Percentiles rank a stretch among this genome's conserved stretches.
Conservation (phyloP, 1,284 basidiomycete species). For the Amanita bisporigera region DNA sequence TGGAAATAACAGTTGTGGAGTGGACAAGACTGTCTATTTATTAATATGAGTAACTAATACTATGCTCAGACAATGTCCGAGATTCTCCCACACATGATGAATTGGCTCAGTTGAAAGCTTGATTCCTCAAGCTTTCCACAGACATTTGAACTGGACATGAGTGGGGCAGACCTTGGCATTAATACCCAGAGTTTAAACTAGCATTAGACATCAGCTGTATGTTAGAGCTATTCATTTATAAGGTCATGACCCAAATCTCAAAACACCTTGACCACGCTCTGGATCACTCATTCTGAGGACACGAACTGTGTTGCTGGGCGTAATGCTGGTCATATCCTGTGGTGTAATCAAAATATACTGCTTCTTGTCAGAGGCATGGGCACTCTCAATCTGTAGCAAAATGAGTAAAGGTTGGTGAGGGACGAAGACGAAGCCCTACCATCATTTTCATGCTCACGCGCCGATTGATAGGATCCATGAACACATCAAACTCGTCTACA, state of each 20-base stretch:
- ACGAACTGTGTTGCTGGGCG: conserved; percentile 64
- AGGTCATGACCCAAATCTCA: conserved; percentile 46
- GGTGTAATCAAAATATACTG: conserved; percentile 95
- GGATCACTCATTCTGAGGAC: conserved; percentile 85
- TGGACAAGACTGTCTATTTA: no score
- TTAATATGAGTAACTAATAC: no score
- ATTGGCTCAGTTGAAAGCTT: no score
- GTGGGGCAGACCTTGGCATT: no score
- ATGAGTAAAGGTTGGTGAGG: background rate
- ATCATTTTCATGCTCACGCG: conserved; percentile 93
- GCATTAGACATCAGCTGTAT: background rate
- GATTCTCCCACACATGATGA: no score
- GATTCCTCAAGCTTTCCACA: no score
- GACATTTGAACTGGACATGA: no score
- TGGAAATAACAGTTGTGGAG: no score
- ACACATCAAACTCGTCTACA: conserved; percentile 90
- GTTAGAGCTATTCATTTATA: no score
- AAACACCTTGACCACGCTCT: conserved; percentile 65
- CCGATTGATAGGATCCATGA: conserved; percentile 95
- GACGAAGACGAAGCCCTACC: conserved; percentile 51
- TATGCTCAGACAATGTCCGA: no score
- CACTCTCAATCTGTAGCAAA: conserved; percentile 79
- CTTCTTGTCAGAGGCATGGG: conserved; percentile 81
- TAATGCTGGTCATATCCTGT: conserved; percentile 77
- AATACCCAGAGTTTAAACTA: conserved; percentile 1